Evolutionary conservation across 257 asterid genomes (phyloP).

Genomic region (Rehmannia glutinosa): DNA sequence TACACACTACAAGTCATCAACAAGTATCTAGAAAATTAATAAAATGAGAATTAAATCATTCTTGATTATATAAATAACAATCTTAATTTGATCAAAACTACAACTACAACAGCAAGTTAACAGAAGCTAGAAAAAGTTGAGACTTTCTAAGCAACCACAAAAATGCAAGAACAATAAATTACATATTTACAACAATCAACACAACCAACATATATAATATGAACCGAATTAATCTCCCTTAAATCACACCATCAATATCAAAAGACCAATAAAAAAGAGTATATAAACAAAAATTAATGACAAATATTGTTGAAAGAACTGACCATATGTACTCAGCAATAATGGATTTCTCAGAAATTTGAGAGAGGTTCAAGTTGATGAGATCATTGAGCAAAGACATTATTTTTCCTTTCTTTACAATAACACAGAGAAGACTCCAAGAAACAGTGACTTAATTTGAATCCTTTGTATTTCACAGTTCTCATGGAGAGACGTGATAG

Average conservation of each 20-base stretch:
- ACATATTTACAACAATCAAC: too few relatives aligned
- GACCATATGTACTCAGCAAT: conserved; percentile 58
- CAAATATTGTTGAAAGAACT: conserved; percentile 7
- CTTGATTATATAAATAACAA: background rate
- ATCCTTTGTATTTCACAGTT: background rate
- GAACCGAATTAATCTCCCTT: too few relatives aligned
- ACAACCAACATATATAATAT: too few relatives aligned
- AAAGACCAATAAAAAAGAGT: too few relatives aligned
- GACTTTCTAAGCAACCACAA: too few relatives aligned
- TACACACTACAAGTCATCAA: background rate
- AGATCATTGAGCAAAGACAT: conserved; percentile 55
- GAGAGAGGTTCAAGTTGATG: conserved; percentile 48
- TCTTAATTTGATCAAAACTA: too few relatives aligned
- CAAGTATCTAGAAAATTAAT: background rate
- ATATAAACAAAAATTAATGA: background rate
- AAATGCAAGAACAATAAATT: too few relatives aligned
- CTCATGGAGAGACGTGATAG: background rate
- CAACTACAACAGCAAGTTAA: too few relatives aligned
- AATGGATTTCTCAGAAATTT: conserved; percentile 37
- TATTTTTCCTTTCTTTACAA: conserved; percentile 10
- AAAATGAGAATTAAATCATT: background rate
- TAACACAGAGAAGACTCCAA: background rate
- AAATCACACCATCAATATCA: background rate
- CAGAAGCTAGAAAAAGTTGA: too few relatives aligned
- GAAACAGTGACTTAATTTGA: background rate